phyloP scores from a whole-genome alignment of 2,329 filamentous ascomycete species.

The Camptophora hylomeconis region DNA sequence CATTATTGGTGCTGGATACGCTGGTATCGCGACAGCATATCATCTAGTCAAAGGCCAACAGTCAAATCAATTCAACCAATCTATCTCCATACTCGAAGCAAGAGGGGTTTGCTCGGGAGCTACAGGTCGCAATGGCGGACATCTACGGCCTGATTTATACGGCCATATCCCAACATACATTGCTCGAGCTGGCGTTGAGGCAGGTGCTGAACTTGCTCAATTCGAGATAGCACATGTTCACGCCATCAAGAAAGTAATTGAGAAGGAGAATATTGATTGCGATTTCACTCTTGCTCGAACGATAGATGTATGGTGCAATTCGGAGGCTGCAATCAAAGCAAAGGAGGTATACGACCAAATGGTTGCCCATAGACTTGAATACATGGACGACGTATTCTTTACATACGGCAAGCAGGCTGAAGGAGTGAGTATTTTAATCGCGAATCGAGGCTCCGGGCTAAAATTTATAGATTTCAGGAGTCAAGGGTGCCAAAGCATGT shows the following conservation, averaged over 20 bases:
- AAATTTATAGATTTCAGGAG: conserved; percentile 24
- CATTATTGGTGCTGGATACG: conserved; percentile 36
- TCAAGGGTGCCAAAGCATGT: conserved; percentile 25
- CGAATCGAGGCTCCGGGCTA: conserved; percentile 22
- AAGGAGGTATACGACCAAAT: conserved; percentile 21
- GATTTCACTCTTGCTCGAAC: conserved; percentile 28
- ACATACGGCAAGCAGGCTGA: conserved; percentile 2
- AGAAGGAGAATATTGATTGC: conserved; percentile 30
- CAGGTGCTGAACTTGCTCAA: conserved; percentile 25
- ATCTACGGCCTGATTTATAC: conserved; percentile 31
- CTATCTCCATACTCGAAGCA: conserved; percentile 29
- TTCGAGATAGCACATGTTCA: conserved; percentile 30
- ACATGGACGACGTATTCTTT: conserved; percentile 23
- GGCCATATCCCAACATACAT: conserved; percentile 22
- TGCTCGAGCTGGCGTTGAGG: conserved; percentile 22
- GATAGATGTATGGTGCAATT: conserved; percentile 26
- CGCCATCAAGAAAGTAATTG: conserved; percentile 26
- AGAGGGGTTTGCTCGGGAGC: conserved; percentile 31
- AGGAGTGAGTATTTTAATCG: conserved; percentile 6
- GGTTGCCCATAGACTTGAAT: conserved; percentile 16
- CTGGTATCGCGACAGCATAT: conserved; percentile 32
- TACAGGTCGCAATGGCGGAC: conserved; percentile 33
- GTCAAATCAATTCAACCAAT: conserved; percentile 14
- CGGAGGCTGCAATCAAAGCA: conserved; percentile 20
- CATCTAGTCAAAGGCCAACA: conserved; percentile 24